Evolutionary conservation across 2,329 filamentous ascomycete species (phyloP).

Genomic region (Aspergillus sp.): DNA sequence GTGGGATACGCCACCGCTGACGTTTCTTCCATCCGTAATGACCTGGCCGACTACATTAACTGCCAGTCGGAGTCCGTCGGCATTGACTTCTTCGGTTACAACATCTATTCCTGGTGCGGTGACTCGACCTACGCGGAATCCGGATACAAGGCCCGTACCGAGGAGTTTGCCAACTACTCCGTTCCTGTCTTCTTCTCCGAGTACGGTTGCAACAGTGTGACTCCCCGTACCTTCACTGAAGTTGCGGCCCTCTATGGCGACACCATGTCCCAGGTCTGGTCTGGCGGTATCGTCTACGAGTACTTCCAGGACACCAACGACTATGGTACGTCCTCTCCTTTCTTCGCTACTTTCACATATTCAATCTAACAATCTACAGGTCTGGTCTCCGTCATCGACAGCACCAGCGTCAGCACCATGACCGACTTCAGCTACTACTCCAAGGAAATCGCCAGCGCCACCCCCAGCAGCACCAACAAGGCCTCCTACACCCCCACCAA

Average conservation of each 20-base stretch:
- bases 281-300: constrained; percentile 95
- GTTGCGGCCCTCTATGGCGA: constrained; percentile 75
- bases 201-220: constrained; percentile 84
- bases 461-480: constrained; percentile 65
- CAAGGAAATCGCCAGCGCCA: constrained; percentile 66
- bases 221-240: constrained; percentile 78
- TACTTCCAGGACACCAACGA: constrained; percentile 59
- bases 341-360: neutral
- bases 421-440: constrained; percentile 73
- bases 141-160: constrained; percentile 75
- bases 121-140: constrained; percentile 74
- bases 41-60: constrained; percentile 91
- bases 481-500: constrained; percentile 71
- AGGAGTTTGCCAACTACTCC: constrained; percentile 83
- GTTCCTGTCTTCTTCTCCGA: constrained; percentile 97
- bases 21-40: constrained; percentile 74
- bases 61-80: constrained; percentile 66
- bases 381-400: constrained; percentile 60
- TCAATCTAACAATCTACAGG: constrained; percentile 18
- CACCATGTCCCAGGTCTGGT: constrained; percentile 83
- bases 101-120: constrained; percentile 99
- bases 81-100: constrained; percentile 99
- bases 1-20: constrained; percentile 96
- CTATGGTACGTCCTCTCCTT: constrained; percentile 68
- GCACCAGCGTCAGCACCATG: constrained; percentile 64